phyloP scores from a whole-genome alignment of 73 alveolate species.

The Paramecium pentaurelia region DNA sequence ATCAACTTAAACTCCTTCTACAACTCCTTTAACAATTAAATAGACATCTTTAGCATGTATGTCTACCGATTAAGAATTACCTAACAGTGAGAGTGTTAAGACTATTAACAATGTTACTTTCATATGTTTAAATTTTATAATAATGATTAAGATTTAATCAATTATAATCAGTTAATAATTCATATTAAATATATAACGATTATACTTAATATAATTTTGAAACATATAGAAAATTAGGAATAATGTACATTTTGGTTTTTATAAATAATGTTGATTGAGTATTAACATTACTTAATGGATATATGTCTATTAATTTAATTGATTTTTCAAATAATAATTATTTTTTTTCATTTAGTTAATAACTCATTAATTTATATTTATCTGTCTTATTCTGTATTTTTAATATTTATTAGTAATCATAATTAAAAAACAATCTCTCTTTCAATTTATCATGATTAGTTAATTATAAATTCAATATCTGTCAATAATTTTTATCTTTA shows the following conservation, averaged over 20 bases:
- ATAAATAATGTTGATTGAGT: too few species aligned
- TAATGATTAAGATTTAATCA: neutral
- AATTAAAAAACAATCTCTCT: neutral
- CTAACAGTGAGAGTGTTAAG: neutral
- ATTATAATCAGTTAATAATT: neutral
- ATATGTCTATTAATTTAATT: too few species aligned
- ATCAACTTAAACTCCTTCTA: neutral
- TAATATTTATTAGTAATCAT: neutral
- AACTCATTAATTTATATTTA: neutral
- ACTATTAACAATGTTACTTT: neutral
- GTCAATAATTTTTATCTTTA: neutral
- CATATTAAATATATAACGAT: neutral
- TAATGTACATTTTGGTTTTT: too few species aligned
- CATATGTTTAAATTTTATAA: neutral
- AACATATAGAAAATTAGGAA: too few species aligned
- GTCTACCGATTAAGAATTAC: neutral
- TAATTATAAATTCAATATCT: neutral
- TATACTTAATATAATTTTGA: too few species aligned
- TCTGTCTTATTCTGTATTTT: neutral
- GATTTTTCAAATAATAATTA: too few species aligned
- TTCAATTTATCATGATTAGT: neutral
- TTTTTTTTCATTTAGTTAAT: neutral
- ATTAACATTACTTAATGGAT: too few species aligned
- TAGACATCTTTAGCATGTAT: neutral
- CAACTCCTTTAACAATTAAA: constrained; percentile 23